Evolutionary conservation across 805 yeast species (phyloP), one percentile per base, ranked within the genome.

Genomic region (Grigorovia humatica): DNA sequence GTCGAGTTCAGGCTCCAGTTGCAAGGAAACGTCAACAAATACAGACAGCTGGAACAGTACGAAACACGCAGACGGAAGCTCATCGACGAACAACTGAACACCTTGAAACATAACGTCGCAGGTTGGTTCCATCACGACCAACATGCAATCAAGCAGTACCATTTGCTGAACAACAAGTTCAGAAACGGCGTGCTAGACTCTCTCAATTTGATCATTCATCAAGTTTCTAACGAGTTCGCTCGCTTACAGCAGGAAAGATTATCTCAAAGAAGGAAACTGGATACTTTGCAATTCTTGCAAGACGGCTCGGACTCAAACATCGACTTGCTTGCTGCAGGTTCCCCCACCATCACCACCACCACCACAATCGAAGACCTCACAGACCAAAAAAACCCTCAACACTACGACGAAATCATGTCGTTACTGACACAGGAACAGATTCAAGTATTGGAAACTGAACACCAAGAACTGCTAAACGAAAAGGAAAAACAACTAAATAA

Each of bases 401-500:
- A 64, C 9, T 72, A 68, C 52, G 62, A 67, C 29, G 64, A 69
- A 15, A 60, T 78, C 4, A 58, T 67, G 11, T 54, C 66, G 1
- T 62, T 61, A 41, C 55, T 70, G 12, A 58, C 77, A 0, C 79
- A 76, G 51, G 79, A 79, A 53, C 88, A 83, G 60, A 57, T 83
- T 15, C 82, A 79, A 57, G 70, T 77, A 48, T 67, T 83, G 32
- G 76, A 79, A 51, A 65, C 69, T 18, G 93, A 85, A 60, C 85
- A 83, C 62, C 72, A 77, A 51, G 78, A 77, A 53, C 57, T 76
- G 11, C 61, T 83, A 13, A 72, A 75, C 46, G 64, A 77, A 48
- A 85, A 85, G 58, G 69, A 78, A n/a, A 77, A 76, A 48, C 85
- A 84, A 54, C 59, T 83, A 29, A 71, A 76, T 43, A 80, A 81